Conservation (phyloP, 1,284 basidiomycete genomes). For the Pseudozyma thailandica region DNA sequence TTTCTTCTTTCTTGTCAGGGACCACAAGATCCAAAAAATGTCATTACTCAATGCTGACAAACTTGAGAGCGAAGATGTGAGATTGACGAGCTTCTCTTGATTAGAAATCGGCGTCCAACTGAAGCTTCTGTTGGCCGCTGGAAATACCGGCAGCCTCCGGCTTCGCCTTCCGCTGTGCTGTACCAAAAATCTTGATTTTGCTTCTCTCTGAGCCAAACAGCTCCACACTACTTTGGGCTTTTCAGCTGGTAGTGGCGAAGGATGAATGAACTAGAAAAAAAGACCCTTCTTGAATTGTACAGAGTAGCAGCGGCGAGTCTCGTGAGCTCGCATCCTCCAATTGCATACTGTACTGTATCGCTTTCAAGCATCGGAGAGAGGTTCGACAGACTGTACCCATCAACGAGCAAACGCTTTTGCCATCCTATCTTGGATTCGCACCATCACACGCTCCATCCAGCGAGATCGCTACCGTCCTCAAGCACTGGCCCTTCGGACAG, state of each 20-base stretch:
- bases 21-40: neutral
- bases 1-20: no score
- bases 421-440: neutral
- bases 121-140: neutral
- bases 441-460: neutral
- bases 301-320: no score
- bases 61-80: neutral
- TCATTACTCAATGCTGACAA: neutral
- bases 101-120: neutral
- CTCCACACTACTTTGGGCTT: neutral
- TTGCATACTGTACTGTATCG: conserved; percentile 1
- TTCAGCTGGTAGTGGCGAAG: neutral
- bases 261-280: neutral
- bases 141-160: neutral
- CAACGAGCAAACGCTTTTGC: neutral
- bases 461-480: no score
- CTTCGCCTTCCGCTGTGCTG: neutral
- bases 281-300: neutral
- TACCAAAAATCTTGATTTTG: neutral
- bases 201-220: neutral
- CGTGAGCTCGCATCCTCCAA: conserved; percentile 15
- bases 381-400: no score
- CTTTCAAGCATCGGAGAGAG: no score
- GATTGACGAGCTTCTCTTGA: neutral
- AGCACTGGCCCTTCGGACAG: no score